These are phyloP conservation scores for Malus sylvestris DNA, from an alignment of 306 rosid species.

Conservation along the genomic window DNA sequence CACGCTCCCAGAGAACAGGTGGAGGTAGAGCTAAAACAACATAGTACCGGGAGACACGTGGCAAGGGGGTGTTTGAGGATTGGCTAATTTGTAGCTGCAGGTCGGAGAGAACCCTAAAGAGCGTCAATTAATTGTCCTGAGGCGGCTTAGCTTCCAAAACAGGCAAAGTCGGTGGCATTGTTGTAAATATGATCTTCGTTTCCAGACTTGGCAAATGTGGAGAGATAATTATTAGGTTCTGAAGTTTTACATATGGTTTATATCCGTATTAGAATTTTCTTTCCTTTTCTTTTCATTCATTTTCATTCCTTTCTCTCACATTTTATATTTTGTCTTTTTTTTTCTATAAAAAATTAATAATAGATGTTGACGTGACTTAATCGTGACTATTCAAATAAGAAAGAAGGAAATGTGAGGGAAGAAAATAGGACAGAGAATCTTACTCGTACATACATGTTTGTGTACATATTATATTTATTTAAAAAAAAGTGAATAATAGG, in stretches of 20 bases:
- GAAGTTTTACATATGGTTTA: too few relatives aligned
- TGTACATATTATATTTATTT: too few relatives aligned
- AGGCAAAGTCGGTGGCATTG: background rate
- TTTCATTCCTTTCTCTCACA: too few relatives aligned
- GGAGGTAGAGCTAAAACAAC: background rate
- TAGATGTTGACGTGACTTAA: fast-evolving
- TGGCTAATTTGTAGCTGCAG: slow-evolving; percentile 4
- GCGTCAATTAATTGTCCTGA: background rate
- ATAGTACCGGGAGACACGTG: slow-evolving; percentile 25
- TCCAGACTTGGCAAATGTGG: slow-evolving; percentile 31
- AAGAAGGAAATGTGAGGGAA: fast-evolving
- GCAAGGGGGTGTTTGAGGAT: background rate
- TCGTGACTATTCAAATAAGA: too few relatives aligned
- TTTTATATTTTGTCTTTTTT: too few relatives aligned
- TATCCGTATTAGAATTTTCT: too few relatives aligned
- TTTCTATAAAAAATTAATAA: too few relatives aligned
- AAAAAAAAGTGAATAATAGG: too few relatives aligned
- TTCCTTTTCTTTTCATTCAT: fast-evolving
- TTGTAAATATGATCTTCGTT: background rate
- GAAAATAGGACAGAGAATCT: fast-evolving
- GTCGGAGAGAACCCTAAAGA: slow-evolving; percentile 21
- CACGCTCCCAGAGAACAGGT: background rate
- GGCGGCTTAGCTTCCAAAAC: background rate
- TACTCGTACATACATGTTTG: too few relatives aligned
- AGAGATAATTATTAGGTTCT: slow-evolving; percentile 18